Percentiles rank a stretch among this genome's conserved stretches.
These are phyloP conservation scores for Colletotrichum sp. DNA, from an alignment of 2,329 filamentous ascomycete species.

Conservation along the genomic window DNA sequence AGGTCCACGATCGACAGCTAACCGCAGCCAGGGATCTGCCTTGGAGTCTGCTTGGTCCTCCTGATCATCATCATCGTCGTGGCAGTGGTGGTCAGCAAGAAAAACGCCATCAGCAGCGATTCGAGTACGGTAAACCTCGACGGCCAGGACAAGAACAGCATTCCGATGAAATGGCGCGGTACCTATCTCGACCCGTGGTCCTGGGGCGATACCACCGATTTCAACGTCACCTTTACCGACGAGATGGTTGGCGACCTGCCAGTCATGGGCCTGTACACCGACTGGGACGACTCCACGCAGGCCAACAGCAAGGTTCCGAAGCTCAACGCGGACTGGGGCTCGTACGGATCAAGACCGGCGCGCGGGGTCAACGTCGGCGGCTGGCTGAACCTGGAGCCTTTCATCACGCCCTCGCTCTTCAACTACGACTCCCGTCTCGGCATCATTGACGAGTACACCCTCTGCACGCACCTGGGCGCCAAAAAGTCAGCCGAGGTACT, in stretches of 20 bases:
- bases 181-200: slow-evolving; percentile 87
- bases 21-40: slow-evolving; percentile 55
- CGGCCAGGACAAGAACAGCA: slow-evolving; percentile 56
- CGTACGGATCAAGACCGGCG: slow-evolving; percentile 79
- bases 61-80: slow-evolving; percentile 71
- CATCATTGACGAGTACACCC: slow-evolving; percentile 88
- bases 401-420: slow-evolving; percentile 94
- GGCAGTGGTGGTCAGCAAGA: slow-evolving; percentile 69
- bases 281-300: slow-evolving; percentile 82
- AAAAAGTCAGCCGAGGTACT: slow-evolving; percentile 67
- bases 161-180: slow-evolving; percentile 71
- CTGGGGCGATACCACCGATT: slow-evolving; percentile 88
- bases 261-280: slow-evolving; percentile 83
- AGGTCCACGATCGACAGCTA: slow-evolving; percentile 21
- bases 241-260: slow-evolving; percentile 85
- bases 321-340: slow-evolving; percentile 74
- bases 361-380: slow-evolving; percentile 92
- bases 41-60: slow-evolving; percentile 56
- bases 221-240: slow-evolving; percentile 93
- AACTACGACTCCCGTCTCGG: slow-evolving; percentile 63
- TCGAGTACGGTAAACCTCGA: slow-evolving; percentile 45
- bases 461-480: slow-evolving; percentile 72
- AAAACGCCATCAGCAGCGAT: slow-evolving; percentile 42
- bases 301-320: slow-evolving; percentile 83
- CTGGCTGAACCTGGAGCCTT: slow-evolving; percentile 93